Evolutionary conservation across 768 basidiomycete genomes (phyloP), one percentile per base, ranked within the genome.

Genomic region (Baorangia bicolor): DNA sequence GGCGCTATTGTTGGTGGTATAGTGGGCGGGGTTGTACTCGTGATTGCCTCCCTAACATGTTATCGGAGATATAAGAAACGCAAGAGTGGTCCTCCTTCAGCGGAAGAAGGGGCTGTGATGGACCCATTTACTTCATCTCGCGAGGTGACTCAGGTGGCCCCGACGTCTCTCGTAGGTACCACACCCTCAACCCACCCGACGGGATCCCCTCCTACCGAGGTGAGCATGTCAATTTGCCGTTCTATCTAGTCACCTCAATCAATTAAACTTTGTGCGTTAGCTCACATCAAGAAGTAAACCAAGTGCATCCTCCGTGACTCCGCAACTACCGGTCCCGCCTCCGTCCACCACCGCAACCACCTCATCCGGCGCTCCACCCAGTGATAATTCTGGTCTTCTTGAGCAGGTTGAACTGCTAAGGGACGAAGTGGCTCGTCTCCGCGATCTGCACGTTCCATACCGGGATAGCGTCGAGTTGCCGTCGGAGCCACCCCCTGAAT

Each of bases 401-500:
- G 54, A 33, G 28, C 49, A 60, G n/a, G 51, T 64, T 4, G 62
- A 44, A 2, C 4, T 27, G 9, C 41, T 63, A 1, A 42, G 48
- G 31, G 51, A 28, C 1, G 63, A 61, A 35, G 53, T 64, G 2
- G 51, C 56, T 23, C 59, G 56, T 30, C 50, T 64, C 4, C 54
- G 56, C 13, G 14, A 35, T 6, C 2, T 42, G 13, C 47, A 46
- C 0, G 8, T 16, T 11, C 3, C 31, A 6, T 23, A 34, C 16
- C 27, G 12, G 20, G 2, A 28, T 10, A 28, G 16, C 23, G 9
- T 9, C 2, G 13, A 14, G 11, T 25, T 33, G 5, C 40, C 12
- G 4, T 51, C 49, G 43, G 34, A 55, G n/a, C 21, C 23, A 27
- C 40, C 51, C 14, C 27, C 51, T 6, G 25, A 23, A 35, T 42